phyloP scores from a whole-genome alignment of 345 rosid genomes.

The Erodium maritimum region DNA sequence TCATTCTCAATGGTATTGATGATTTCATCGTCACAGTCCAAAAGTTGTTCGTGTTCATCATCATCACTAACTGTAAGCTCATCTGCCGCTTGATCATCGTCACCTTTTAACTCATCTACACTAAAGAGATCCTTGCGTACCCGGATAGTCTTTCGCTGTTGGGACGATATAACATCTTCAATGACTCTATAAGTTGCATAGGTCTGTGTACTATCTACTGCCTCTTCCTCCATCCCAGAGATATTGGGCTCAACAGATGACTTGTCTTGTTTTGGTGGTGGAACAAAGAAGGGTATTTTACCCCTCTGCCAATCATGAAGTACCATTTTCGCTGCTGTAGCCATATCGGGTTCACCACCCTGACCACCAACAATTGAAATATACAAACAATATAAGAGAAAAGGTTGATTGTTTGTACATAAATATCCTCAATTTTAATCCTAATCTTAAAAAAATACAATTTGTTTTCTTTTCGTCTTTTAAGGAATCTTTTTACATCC shows the following conservation, averaged over 20 bases:
- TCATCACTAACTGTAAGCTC: slow-evolving; percentile 4
- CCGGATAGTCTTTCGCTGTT: slow-evolving; percentile 62
- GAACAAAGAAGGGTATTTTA: slow-evolving; percentile 72
- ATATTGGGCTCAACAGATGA: slow-evolving; percentile 15
- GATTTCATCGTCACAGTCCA: neutral
- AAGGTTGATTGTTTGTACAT: no score
- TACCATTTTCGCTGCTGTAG: slow-evolving; percentile 81
- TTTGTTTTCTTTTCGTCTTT: no score
- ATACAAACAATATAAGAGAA: neutral
- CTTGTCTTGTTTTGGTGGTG: slow-evolving; percentile 50
- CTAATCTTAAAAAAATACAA: no score
- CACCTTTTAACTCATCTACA: slow-evolving; percentile 46
- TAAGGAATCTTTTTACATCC: no score
- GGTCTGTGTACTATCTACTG: slow-evolving; percentile 34
- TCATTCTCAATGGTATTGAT: no score
- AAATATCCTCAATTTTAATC: no score
- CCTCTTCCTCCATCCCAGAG: slow-evolving; percentile 33
- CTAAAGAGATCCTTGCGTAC: slow-evolving; percentile 64
- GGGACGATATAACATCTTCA: slow-evolving; percentile 58
- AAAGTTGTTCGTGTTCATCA: neutral
- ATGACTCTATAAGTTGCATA: slow-evolving; percentile 69
- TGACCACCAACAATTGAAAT: slow-evolving; percentile 11
- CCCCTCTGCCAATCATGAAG: slow-evolving; percentile 99
- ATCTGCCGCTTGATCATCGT: slow-evolving; percentile 9
- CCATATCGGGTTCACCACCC: slow-evolving; percentile 91